Conservation (phyloP, 225 moss, liverwort and hornwort species). For the Marchantia polymorpha region DNA sequence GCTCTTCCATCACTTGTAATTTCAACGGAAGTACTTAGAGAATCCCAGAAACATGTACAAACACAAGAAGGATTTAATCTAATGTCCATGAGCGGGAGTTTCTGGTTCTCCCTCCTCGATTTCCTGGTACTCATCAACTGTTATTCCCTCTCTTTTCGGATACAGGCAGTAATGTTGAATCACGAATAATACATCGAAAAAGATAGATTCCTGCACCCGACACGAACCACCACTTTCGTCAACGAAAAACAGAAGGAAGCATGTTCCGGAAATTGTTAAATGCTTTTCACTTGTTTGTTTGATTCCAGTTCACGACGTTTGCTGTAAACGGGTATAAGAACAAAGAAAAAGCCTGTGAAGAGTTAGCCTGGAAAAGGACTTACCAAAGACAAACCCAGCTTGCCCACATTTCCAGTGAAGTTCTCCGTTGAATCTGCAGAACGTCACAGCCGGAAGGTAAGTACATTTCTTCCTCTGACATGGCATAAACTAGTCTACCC, state of each 20-base stretch:
- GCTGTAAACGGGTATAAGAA: background rate
- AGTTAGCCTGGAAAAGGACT: constrained; percentile 12
- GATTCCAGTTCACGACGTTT: too few species aligned
- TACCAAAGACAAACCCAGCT: constrained; percentile 91
- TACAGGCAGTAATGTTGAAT: constrained; percentile 64
- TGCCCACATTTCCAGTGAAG: constrained; percentile 89
- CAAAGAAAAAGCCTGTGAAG: background rate
- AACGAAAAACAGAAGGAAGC: background rate
- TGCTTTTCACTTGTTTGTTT: background rate
- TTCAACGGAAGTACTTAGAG: background rate
- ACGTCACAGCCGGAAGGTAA: background rate
- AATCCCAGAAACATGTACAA: background rate
- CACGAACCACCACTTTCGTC: background rate
- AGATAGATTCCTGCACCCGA: constrained; percentile 61
- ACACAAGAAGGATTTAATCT: background rate
- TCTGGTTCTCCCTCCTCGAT: constrained; percentile 45
- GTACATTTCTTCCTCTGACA: background rate
- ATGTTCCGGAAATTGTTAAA: background rate
- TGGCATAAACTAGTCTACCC: background rate
- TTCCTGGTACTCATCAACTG: constrained; percentile 37
- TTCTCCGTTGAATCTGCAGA: constrained; percentile 79
- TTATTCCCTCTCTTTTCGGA: constrained; percentile 24
- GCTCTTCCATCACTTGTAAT: background rate
- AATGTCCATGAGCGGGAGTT: constrained; percentile 16
- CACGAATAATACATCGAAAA: constrained; percentile 77